Percentiles rank a stretch among this genome's conserved stretches.
These are phyloP conservation scores for Ajuga reptans DNA, from an alignment of 305 asterid species.

Conservation along the genomic window DNA sequence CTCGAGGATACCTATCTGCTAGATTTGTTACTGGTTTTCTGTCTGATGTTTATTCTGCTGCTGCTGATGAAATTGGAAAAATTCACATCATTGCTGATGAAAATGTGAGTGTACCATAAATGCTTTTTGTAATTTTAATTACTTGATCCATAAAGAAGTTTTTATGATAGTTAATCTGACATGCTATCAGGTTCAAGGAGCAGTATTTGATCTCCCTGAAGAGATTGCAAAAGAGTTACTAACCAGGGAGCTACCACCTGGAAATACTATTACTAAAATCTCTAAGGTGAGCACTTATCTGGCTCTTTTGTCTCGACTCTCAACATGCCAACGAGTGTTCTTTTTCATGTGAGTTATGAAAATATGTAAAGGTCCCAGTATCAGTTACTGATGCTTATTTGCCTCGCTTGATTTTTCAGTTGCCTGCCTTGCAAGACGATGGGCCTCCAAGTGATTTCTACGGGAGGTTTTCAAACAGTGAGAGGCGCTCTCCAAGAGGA, in stretches of 20 bases:
- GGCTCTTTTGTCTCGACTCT: background rate
- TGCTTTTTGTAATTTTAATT: background rate
- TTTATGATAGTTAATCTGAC: constrained; percentile 2
- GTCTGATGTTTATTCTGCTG: constrained; percentile 71
- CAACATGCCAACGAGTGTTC: background rate
- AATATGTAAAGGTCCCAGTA: background rate
- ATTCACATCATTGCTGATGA: constrained; percentile 73
- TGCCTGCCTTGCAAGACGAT: constrained; percentile 90
- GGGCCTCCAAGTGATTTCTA: constrained; percentile 73
- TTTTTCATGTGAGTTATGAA: background rate
- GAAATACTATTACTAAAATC: constrained; percentile 73
- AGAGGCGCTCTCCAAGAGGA: constrained; percentile 51
- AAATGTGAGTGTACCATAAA: constrained; percentile 32
- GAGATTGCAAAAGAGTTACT: constrained; percentile 86
- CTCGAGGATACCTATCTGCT: constrained; percentile 73
- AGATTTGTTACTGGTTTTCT: constrained; percentile 89
- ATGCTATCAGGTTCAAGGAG: constrained; percentile 70
- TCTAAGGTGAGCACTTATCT: constrained; percentile 47
- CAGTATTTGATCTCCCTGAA: constrained; percentile 96
- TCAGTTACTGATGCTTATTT: background rate
- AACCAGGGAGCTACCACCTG: constrained; percentile 64
- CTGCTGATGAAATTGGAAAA: constrained; percentile 90
- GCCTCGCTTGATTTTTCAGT: constrained; percentile 30
- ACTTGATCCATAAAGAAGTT: background rate
- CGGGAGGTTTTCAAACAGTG: constrained; percentile 65